These are phyloP conservation scores for Silene uniflora DNA, from an alignment of 148 eudicot genomes.

Conservation along the genomic window DNA sequence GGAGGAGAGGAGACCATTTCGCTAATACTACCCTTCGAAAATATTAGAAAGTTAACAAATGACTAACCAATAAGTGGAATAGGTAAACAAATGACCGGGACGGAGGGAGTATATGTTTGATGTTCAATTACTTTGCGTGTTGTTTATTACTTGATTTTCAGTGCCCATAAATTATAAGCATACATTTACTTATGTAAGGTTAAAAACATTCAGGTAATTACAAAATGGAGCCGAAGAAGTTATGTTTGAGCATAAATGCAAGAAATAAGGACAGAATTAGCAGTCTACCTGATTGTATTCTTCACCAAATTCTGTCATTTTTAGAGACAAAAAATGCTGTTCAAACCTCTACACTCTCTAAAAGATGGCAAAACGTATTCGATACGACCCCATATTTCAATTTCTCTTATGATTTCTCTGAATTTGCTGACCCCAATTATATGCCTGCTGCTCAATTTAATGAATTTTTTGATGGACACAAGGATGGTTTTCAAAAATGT, in stretches of 20 bases:
- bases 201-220: not conserved
- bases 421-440: not conserved
- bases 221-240: not conserved
- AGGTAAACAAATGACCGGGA: too few species aligned
- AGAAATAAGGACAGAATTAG: constrained; percentile 15
- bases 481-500: not conserved
- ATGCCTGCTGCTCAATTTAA: not conserved
- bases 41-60: too few species aligned
- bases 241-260: not conserved
- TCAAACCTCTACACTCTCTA: constrained; percentile 3
- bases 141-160: too few species aligned
- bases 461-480: not conserved
- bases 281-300: constrained; percentile 1
- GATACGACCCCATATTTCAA: not conserved
- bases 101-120: too few species aligned
- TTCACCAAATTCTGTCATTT: constrained; percentile 2
- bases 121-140: too few species aligned
- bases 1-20: too few species aligned
- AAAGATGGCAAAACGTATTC: constrained; percentile 16
- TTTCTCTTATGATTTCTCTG: not conserved
- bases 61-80: too few species aligned
- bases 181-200: not conserved
- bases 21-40: too few species aligned
- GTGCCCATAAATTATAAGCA: not conserved
- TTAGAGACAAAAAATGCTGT: constrained; percentile 6